Percentiles rank a stretch among this genome's conserved stretches.
phyloP scores from a whole-genome alignment of 768 basidiomycete species.

The Tricholoma terreum region DNA sequence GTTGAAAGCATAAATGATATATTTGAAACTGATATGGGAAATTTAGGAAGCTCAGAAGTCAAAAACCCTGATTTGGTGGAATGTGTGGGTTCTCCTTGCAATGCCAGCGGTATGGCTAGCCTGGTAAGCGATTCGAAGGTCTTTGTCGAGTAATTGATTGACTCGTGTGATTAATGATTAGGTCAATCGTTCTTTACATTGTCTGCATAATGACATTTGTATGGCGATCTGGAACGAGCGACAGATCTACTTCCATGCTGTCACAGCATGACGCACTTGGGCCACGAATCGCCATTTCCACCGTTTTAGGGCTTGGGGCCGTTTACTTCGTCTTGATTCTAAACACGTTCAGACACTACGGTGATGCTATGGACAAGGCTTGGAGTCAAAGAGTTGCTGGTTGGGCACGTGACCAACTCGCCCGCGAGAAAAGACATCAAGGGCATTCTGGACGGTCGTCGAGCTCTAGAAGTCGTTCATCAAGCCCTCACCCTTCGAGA shows the following conservation, averaged over 20 bases:
- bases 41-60: constrained; percentile 15
- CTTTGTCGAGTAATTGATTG: neutral
- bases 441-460: neutral
- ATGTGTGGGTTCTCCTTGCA: constrained; percentile 60
- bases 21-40: constrained; percentile 7
- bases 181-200: constrained; percentile 59
- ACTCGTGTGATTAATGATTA: constrained; percentile 26
- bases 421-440: neutral
- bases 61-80: constrained; percentile 34
- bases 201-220: constrained; percentile 57
- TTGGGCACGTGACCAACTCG: constrained; percentile 14
- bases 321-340: constrained; percentile 52
- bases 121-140: constrained; percentile 37
- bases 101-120: constrained; percentile 69
- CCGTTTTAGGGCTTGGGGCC: constrained; percentile 48
- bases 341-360: constrained; percentile 52
- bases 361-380: constrained; percentile 34
- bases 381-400: constrained; percentile 28
- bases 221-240: constrained; percentile 48
- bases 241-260: constrained; percentile 21
- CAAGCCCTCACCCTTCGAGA: neutral
- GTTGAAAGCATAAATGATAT: constrained; percentile 20
- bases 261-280: constrained; percentile 27
- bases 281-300: constrained; percentile 44
- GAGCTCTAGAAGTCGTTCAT: neutral